phyloP scores from a whole-genome alignment of 495 filamentous ascomycete genomes.

The Tuber aestivum region DNA sequence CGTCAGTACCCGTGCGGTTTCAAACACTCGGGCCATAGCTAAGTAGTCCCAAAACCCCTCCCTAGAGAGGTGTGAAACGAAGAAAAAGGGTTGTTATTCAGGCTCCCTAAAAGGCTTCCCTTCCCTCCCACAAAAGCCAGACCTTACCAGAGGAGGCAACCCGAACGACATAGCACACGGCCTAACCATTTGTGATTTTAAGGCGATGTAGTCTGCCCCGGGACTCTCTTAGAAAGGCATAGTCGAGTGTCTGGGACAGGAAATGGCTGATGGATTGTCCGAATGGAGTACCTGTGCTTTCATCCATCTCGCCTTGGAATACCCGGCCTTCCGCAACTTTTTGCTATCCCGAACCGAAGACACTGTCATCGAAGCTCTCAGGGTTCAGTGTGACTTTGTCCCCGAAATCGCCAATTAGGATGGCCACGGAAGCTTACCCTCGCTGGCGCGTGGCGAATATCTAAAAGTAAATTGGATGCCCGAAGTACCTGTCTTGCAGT shows the following conservation, averaged over 20 bases:
- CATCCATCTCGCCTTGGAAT: slow-evolving; percentile 30
- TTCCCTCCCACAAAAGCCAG: too few relatives aligned
- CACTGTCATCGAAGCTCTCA: slow-evolving; percentile 23
- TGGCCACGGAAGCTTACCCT: background rate
- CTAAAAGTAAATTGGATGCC: background rate
- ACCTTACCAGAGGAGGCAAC: too few relatives aligned
- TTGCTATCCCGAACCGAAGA: slow-evolving; percentile 14
- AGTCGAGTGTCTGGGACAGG: background rate
- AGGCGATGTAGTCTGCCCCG: background rate
- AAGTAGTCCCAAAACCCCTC: too few relatives aligned
- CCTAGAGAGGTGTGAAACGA: too few relatives aligned
- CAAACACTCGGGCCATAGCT: too few relatives aligned
- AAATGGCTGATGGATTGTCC: background rate
- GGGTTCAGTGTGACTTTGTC: slow-evolving; percentile 28
- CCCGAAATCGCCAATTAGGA: slow-evolving; percentile 2
- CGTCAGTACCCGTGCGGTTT: too few relatives aligned
- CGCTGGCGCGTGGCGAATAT: background rate
- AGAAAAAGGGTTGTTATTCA: too few relatives aligned
- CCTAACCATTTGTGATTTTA: background rate
- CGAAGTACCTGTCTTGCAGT: slow-evolving; percentile 23
- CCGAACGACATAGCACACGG: too few relatives aligned
- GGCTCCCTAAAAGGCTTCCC: too few relatives aligned
- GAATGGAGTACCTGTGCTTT: slow-evolving; percentile 14
- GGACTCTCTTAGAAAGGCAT: background rate
- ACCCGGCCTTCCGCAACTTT: slow-evolving; percentile 26